Evolutionary conservation across 257 asterid genomes (phyloP), one percentile per base, ranked within the genome.

Genomic region (Primulina eburnea): DNA sequence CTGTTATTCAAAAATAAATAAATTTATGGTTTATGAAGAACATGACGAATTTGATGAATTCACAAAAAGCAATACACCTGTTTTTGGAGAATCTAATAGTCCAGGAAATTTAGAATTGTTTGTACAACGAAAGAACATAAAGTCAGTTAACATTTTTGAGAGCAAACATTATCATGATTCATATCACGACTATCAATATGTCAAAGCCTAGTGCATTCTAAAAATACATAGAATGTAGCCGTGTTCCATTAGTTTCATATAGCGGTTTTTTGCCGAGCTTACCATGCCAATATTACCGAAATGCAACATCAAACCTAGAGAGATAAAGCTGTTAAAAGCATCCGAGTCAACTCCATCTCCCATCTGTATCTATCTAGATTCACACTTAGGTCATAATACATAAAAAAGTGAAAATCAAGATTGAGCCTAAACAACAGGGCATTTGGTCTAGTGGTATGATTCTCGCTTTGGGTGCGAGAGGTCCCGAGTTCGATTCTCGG

Each of bases 381-480:
- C 37, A 28, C 32, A 8, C 26, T 29, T 50, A 40, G 43, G 7
- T 10, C 47, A 32, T 32, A 32, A 32, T 32, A 0, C 34, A 32
- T 29, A 1, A 52, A 26, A 50, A 29, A 50, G 3, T 6, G 2
- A 1, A 16, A 67, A 50, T n/a, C 16, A 43, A 32, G 34, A 66
- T 9, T 34, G 38, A 32, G 5, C 5, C 8, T 34, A 34, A 34
- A 34, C 38, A 34, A 24, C 35, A 3, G 87, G 83, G 83, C 75
- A 78, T 83, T 78, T 75, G 87, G 85, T 78, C 85, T 83, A 78
- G 85, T 83, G 82, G 78, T 81, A 83, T 78, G 81, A 81, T 84
- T 84, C 83, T 80, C 78, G 73, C 84, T 83, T 81, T 59, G 78
- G 83, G 87, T 70, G 85, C 76, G 80, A 77, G 85, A 75, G 86